Evolutionary conservation across 2,329 filamentous ascomycete species (phyloP).

Genomic region (Clarireedia paspali): DNA sequence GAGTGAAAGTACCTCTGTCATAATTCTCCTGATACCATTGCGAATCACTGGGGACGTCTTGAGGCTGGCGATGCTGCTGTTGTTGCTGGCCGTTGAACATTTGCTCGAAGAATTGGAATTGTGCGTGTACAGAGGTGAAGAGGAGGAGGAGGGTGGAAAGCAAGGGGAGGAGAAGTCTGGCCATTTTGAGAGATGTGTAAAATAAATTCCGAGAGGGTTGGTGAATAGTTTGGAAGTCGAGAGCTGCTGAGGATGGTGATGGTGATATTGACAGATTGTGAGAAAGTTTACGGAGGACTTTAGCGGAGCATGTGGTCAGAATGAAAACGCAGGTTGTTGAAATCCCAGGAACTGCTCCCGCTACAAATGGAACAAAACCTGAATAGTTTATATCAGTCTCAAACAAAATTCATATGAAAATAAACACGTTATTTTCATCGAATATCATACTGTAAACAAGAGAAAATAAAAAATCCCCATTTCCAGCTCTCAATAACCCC

Average conservation of each 20-base stretch:
- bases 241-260: background rate
- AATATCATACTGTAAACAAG: no score
- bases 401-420: no score
- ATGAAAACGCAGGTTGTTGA: background rate
- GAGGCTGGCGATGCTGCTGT: slow-evolving; percentile 44
- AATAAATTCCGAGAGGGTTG: background rate
- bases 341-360: background rate
- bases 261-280: slow-evolving; percentile 8
- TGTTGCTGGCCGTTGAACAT: slow-evolving; percentile 70
- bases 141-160: slow-evolving; percentile 48
- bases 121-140: slow-evolving; percentile 54
- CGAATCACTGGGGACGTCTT: slow-evolving; percentile 81
- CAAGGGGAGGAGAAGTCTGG: slow-evolving; percentile 27
- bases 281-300: slow-evolving; percentile 3
- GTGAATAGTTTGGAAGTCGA: background rate
- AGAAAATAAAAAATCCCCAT: no score
- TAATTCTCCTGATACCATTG: slow-evolving; percentile 69
- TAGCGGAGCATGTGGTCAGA: background rate
- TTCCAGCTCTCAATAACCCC: background rate
- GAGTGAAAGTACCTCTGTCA: slow-evolving; percentile 48
- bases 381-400: no score
- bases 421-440: no score
- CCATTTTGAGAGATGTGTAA: slow-evolving; percentile 14
- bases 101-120: slow-evolving; percentile 97
- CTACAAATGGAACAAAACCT: background rate